These are phyloP conservation scores for Xylaria castorea DNA, from an alignment of 495 filamentous ascomycete species.

Conservation along the genomic window DNA sequence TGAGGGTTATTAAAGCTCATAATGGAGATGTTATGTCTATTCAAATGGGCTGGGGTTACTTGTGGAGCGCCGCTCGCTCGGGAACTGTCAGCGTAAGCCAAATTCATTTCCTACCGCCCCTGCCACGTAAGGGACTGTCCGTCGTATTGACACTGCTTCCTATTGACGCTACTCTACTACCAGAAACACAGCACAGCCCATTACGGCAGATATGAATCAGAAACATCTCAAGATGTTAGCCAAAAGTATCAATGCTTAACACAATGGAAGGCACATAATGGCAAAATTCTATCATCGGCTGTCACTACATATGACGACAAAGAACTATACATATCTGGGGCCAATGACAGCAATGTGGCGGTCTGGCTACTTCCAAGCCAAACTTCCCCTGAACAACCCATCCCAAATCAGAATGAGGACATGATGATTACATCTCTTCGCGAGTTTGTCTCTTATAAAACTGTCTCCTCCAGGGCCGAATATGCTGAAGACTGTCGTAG, in stretches of 20 bases:
- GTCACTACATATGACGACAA: constrained; percentile 69
- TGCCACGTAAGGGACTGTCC: neutral
- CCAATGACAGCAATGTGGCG: constrained; percentile 86
- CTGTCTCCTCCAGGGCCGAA: constrained; percentile 82
- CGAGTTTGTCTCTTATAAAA: constrained; percentile 88
- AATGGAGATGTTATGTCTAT: constrained; percentile 86
- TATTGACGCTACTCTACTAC: constrained; percentile 5
- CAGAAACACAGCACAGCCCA: constrained; percentile 66
- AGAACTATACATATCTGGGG: constrained; percentile 88
- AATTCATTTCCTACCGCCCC: neutral
- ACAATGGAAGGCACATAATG: constrained; percentile 85
- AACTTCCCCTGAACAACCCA: constrained; percentile 38
- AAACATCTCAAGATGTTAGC: constrained; percentile 72
- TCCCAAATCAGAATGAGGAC: constrained; percentile 54
- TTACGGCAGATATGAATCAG: constrained; percentile 56
- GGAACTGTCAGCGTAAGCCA: constrained; percentile 77
- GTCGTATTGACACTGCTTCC: neutral
- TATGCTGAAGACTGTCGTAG: constrained; percentile 90
- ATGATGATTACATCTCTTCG: constrained; percentile 82
- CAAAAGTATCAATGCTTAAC: constrained; percentile 84
- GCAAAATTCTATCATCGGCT: constrained; percentile 86
- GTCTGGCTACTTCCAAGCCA: constrained; percentile 85
- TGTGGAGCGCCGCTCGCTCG: constrained; percentile 83
- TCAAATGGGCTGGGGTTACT: constrained; percentile 78
- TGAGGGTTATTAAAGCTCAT: constrained; percentile 80